Evolutionary conservation across 2,329 filamentous ascomycete genomes (phyloP).

Genomic region (Epichloe brachyelytri): DNA sequence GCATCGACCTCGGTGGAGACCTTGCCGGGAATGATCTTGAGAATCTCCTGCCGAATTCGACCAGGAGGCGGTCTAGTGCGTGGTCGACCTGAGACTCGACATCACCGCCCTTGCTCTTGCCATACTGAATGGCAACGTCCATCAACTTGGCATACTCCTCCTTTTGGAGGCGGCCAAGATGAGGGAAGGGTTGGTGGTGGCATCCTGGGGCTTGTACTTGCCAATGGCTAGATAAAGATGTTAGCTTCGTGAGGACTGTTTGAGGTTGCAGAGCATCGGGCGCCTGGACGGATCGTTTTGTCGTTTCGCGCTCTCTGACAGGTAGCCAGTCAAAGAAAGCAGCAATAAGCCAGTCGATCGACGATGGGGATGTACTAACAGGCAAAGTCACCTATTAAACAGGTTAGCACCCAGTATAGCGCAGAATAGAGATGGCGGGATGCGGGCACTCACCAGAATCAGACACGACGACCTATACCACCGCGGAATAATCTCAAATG

Average conservation of each 20-base stretch:
- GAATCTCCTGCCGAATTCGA: constrained; percentile 97
- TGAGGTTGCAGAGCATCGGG: too few species aligned
- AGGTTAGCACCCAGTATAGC: constrained; percentile 16
- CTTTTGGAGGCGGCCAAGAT: constrained; percentile 99
- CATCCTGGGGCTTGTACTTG: constrained; percentile 99
- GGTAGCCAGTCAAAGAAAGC: background rate
- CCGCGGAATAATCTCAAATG: constrained; percentile 9
- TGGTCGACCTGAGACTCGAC: constrained; percentile 76
- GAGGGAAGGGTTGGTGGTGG: constrained; percentile 97
- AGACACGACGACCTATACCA: constrained; percentile 71
- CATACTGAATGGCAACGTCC: constrained; percentile 71
- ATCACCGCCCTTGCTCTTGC: constrained; percentile 59
- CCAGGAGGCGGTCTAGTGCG: constrained; percentile 84
- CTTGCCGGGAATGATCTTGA: constrained; percentile 93
- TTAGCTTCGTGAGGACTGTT: constrained; percentile 11
- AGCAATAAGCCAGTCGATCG: background rate
- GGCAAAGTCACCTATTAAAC: constrained; percentile 56
- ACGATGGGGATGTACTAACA: constrained; percentile 39
- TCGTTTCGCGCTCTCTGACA: background rate
- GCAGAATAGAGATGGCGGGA: constrained; percentile 1
- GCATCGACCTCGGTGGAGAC: constrained; percentile 98
- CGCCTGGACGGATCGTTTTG: background rate
- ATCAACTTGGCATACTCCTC: constrained; percentile 88
- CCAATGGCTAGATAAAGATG: constrained; percentile 58
- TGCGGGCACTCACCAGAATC: constrained; percentile 67